Base-by-base conservation (phyloP, 768 basidiomycete species). In the Xerocomus potaroensis region DNA sequence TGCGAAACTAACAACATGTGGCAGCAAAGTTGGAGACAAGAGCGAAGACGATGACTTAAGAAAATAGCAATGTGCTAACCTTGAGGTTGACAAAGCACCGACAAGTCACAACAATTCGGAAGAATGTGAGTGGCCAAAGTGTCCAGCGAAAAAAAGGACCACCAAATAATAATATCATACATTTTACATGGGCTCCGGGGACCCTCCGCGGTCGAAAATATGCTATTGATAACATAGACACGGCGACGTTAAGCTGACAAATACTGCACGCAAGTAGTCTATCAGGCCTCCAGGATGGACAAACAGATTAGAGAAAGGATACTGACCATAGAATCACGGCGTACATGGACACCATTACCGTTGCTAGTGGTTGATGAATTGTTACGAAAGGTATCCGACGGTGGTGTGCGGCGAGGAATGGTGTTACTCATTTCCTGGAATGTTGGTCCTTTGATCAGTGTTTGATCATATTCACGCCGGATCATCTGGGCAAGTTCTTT, bases 401-500 rank as follows among this genome's bases (percentile, higher is more conserved):
- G 56, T 10, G 58, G 42, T 21, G 49, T 44, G 19, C 60, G 52
- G 22, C 67, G 68, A 18, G 57, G 57, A 21, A 67, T 42, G n/a
- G 59, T 57, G 19, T 61, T 66, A 22, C 62, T 61, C 74, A 75
- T 75, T 47, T 75, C 70, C 35, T 68, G 58, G 46, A 73, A 65
- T 24, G 69, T 62, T 16, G 57, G 58, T 29, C 73, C 73, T 30
- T 70, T 72, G 22, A 49, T 34, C 38, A 58, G 37, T 6, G 70
- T 72, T 72, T 49, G 72, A 48, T 54, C 75, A 72, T 68, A 80
- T 56, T 76, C 57, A 9, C 66, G 69, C 45, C 69, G 66, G 26
- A 94, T 84, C 60, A 84, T 78, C 30, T 72, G 72, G 3, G 89
- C 86, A 57, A 84, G 79, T 23, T 89, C 87, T 32, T 80, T 86